phyloP scores from a whole-genome alignment of 1,284 basidiomycete genomes.

The Ustilago curta region DNA sequence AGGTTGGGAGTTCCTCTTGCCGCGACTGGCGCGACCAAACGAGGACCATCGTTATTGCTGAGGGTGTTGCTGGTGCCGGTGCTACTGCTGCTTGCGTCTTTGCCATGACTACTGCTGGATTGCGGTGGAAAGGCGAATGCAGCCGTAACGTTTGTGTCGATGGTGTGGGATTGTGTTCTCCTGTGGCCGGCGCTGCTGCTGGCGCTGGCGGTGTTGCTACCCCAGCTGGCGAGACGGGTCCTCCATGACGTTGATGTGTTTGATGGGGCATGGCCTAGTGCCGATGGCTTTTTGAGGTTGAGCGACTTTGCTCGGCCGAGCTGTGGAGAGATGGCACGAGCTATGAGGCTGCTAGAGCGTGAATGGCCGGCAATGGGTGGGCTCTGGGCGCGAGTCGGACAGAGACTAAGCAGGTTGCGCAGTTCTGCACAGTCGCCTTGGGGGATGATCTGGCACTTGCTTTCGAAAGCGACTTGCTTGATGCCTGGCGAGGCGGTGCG shows the following conservation, averaged over 20 bases:
- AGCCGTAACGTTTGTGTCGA: conserved; percentile 15
- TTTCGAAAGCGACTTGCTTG: conserved; percentile 42
- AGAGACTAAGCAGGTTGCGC: conserved; percentile 40
- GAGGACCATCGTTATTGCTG: conserved; percentile 9
- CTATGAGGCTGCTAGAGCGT: conserved; percentile 16
- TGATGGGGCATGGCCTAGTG: conserved; percentile 13
- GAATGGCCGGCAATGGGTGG: conserved; percentile 25
- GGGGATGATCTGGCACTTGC: conserved; percentile 48
- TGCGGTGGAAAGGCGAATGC: neutral
- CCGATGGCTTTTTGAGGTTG: conserved; percentile 5
- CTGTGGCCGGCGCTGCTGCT: conserved; percentile 5
- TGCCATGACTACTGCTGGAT: neutral
- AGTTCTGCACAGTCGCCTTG: conserved; percentile 41
- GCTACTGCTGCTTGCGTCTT: neutral
- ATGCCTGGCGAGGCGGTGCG: conserved; percentile 21
- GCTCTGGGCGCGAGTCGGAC: conserved; percentile 31
- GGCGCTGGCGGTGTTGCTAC: neutral
- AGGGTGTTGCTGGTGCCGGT: too few species aligned
- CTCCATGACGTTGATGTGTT: conserved; percentile 24
- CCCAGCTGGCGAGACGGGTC: conserved; percentile 34
- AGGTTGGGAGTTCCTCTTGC: conserved; percentile 25
- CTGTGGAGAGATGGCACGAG: conserved; percentile 38
- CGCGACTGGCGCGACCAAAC: conserved; percentile 30
- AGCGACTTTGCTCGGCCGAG: conserved; percentile 31
- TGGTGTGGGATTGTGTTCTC: conserved; percentile 3